Conservation (phyloP, 768 basidiomycete genomes). For the Tephrocybe sp. region DNA sequence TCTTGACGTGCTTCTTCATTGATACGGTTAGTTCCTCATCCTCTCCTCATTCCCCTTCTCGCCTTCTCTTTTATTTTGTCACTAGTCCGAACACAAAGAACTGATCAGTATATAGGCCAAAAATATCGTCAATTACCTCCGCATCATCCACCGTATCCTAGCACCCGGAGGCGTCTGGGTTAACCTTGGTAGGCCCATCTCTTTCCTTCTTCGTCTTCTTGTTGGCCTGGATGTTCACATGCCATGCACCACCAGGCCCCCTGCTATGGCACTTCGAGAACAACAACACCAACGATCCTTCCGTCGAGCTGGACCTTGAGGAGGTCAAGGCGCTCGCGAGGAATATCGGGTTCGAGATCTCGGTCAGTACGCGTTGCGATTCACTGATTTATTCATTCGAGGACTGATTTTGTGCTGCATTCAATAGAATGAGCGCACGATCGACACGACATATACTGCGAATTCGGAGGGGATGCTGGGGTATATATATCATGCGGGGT, state of each 20-base stretch:
- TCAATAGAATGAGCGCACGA: conserved; percentile 78
- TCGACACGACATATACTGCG: conserved; percentile 86
- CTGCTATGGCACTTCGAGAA: conserved; percentile 98
- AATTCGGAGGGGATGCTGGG: conserved; percentile 80
- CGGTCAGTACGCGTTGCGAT: conserved; percentile 50
- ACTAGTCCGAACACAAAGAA: too few relatives aligned
- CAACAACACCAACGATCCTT: conserved; percentile 74
- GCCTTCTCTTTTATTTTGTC: too few relatives aligned
- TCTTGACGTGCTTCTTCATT: conserved; percentile 96
- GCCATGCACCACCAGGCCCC: conserved; percentile 53
- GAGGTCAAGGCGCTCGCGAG: conserved; percentile 79
- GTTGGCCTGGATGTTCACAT: too few relatives aligned
- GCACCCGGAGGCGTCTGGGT: conserved; percentile 90
- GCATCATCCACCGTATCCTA: conserved; percentile 81
- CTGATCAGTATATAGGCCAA: conserved; percentile 59
- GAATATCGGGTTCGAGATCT: conserved; percentile 78
- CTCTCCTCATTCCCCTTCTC: not conserved
- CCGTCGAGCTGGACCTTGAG: conserved; percentile 86
- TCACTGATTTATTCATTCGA: too few relatives aligned
- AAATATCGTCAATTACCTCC: conserved; percentile 88
- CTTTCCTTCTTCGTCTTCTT: not conserved
- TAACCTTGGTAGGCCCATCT: conserved; percentile 62
- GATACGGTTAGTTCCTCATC: conserved; percentile 66
- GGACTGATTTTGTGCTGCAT: too few relatives aligned
- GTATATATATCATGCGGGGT: conserved; percentile 81